Evolutionary conservation across 1,284 basidiomycete genomes (phyloP).

Genomic region (Albatrellus sp.): DNA sequence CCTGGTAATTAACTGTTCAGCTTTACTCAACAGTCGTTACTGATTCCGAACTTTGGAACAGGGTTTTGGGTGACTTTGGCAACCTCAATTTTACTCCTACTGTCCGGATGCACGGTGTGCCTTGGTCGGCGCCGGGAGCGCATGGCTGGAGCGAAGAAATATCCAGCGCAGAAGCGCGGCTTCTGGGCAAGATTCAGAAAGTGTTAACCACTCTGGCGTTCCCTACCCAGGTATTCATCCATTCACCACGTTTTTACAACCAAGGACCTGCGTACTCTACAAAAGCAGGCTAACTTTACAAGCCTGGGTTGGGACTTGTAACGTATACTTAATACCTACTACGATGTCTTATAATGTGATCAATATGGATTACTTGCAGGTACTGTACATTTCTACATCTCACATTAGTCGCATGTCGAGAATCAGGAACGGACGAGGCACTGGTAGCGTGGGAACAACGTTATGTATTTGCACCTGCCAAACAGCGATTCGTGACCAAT

Average conservation of each 20-base stretch:
- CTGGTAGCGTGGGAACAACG: no score
- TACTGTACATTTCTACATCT: background rate
- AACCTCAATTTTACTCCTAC: constrained; percentile 46
- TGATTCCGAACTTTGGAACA: constrained; percentile 14
- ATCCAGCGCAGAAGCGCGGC: constrained; percentile 5
- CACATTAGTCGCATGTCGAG: no score
- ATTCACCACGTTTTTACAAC: no score
- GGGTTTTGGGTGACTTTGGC: constrained; percentile 69
- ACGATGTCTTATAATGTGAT: background rate
- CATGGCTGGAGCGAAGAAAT: constrained; percentile 25
- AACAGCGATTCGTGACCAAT: background rate
- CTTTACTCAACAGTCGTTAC: constrained; percentile 1
- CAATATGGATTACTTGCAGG: background rate
- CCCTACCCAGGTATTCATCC: background rate
- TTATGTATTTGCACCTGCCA: no score
- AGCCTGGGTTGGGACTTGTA: no score
- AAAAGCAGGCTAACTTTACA: no score
- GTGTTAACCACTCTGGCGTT: background rate
- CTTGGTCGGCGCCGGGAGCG: constrained; percentile 48
- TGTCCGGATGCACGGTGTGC: constrained; percentile 58
- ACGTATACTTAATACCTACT: background rate
- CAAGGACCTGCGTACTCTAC: no score
- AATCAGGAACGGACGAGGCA: no score
- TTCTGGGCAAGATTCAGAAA: constrained; percentile 2
- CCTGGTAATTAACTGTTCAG: constrained; percentile 31